Base-by-base conservation (phyloP, 2,329 filamentous ascomycete species). In the Apiospora aurea region DNA sequence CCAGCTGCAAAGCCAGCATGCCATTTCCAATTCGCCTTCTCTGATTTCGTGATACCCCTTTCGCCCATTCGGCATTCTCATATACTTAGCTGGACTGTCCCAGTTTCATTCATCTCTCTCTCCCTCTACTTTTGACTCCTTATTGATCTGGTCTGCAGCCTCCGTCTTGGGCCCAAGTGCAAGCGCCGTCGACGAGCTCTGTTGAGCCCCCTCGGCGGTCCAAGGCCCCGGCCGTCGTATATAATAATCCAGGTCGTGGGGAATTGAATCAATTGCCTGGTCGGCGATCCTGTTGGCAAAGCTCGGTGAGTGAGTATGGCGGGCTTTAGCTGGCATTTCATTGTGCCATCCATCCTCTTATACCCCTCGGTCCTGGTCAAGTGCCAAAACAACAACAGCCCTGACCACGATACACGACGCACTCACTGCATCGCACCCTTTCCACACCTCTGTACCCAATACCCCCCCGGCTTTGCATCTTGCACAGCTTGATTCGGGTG, bases 11-110 rank as follows among this genome's bases (percentile, higher is more conserved):
- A 14, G 29, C 26, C 26, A 61, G 53, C 53, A 34, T 34, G 16
- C 16, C 29, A 61, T 26, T n/a, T 38, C 18, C 53, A 14, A 64
- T 64, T 64, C 34, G 10, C 21, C 29, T 26, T 61, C 29, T 64
- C 34, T 41, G 29, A 64, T 41, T 64, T 64, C 21, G n/a, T 64
- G 57, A 64, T 64, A 64, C 57, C 57, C 57, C 34, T 64, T 64
- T 64, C n/a, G 10, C 8, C 1, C 57, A 64, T 57, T 34, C 14
- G 53, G 14, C 53, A 38, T 21, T 61, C 53, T 11, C 53, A 21
- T 61, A 61, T 29, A 61, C 41, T 43, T 8, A 43, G 53, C 21
- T 5, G 24, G 49, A 26, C 49, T 53, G 24, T 29, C 26, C 51
- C 51, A 18, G 34, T 57, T 29, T 34, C 51, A 43, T 43, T 43